A percentile compares a stretch with the other conserved stretches of the same genome.
Conservation (phyloP, 2,329 filamentous ascomycete species). For the Xylariaceae sp. region DNA sequence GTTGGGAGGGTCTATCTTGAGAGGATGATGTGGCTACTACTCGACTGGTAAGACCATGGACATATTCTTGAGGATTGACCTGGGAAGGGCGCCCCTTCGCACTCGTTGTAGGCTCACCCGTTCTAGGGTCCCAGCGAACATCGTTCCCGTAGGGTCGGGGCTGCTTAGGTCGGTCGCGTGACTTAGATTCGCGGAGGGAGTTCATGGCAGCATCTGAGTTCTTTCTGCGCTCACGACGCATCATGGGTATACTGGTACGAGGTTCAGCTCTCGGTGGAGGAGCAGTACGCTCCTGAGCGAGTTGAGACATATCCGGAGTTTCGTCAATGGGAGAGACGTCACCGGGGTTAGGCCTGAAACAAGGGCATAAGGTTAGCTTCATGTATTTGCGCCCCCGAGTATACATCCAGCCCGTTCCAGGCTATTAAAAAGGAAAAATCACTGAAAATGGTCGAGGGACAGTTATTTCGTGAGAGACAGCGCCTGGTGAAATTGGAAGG, state of each 20-base stretch:
- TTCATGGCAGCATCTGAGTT: conserved; percentile 48
- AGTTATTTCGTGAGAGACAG: not conserved
- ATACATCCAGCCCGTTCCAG: too few relatives aligned
- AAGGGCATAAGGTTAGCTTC: conserved; percentile 35
- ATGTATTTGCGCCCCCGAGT: conserved; percentile 3
- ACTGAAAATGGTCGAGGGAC: not conserved
- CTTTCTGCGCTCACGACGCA: conserved; percentile 58
- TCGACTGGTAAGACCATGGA: conserved; percentile 44
- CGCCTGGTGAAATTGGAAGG: not conserved
- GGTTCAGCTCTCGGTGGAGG: conserved; percentile 32
- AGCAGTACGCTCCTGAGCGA: conserved; percentile 27
- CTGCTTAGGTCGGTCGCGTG: conserved; percentile 44
- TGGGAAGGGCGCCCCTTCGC: conserved; percentile 61
- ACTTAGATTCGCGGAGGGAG: conserved; percentile 48
- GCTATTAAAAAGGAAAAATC: too few relatives aligned
- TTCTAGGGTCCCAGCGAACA: conserved; percentile 68
- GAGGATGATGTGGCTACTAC: conserved; percentile 32
- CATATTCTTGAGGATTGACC: conserved; percentile 59
- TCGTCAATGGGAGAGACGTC: conserved; percentile 63
- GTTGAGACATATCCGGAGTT: conserved; percentile 45
- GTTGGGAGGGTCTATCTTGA: conserved; percentile 36
- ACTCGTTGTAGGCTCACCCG: conserved; percentile 68
- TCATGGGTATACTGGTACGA: conserved; percentile 55
- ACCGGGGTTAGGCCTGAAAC: conserved; percentile 37
- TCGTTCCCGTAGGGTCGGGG: conserved; percentile 45